Conservation (phyloP, 176 grass and related monocot genomes). For the Secale cereale region DNA sequence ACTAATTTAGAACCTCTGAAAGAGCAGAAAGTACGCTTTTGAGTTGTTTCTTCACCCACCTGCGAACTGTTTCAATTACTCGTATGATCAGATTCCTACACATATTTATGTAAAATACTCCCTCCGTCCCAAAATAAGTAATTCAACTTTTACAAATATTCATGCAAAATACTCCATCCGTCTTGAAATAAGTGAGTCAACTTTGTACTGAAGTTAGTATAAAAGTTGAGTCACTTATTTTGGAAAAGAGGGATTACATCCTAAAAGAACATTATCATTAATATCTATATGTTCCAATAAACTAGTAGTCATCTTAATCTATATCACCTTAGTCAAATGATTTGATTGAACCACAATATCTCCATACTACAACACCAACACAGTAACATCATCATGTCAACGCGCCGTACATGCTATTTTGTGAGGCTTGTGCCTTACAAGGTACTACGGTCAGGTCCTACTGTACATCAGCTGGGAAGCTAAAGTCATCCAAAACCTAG, state of each 20-base stretch:
- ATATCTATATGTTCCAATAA: neutral
- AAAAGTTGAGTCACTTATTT: too few relatives aligned
- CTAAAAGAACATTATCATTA: neutral
- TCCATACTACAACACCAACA: neutral
- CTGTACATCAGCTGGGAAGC: conserved; percentile 7
- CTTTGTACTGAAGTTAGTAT: too few relatives aligned
- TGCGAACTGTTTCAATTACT: too few relatives aligned
- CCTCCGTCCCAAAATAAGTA: too few relatives aligned
- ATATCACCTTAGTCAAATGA: neutral
- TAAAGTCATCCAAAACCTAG: conserved; percentile 10
- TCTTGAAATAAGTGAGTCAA: too few relatives aligned
- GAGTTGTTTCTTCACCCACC: too few relatives aligned
- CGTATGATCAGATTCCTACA: neutral
- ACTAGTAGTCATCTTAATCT: neutral
- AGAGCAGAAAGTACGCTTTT: too few relatives aligned
- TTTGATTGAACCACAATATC: neutral
- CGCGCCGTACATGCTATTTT: neutral
- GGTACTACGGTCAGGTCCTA: conserved; percentile 12
- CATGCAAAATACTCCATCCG: too few relatives aligned
- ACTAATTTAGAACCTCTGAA: too few relatives aligned
- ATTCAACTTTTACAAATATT: too few relatives aligned
- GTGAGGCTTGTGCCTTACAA: neutral
- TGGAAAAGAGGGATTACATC: too few relatives aligned
- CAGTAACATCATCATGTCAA: neutral
- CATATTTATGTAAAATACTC: neutral